Percentiles rank a stretch among this genome's conserved stretches.
Conservation (phyloP, 176 grass and related monocot genomes). For the Alopecurus myosuroides region DNA sequence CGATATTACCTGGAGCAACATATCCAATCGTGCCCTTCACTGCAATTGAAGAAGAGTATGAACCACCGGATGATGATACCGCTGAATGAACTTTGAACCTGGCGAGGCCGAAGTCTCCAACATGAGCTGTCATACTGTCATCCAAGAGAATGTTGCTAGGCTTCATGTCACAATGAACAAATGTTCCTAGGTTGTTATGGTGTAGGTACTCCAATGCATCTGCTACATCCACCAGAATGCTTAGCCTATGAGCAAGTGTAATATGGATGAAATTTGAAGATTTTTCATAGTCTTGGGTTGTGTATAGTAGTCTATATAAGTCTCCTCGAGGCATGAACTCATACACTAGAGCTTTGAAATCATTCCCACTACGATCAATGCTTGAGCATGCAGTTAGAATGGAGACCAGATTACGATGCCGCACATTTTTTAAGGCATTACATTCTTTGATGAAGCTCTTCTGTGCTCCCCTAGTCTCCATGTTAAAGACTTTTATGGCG, state of each 20-base stretch:
- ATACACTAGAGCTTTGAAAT: slow-evolving; percentile 30
- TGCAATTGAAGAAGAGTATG: not conserved
- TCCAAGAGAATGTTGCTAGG: slow-evolving; percentile 29
- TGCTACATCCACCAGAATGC: slow-evolving; percentile 13
- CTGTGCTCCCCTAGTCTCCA: not conserved
- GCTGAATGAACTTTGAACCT: not conserved
- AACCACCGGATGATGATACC: not conserved
- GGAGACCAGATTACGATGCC: slow-evolving; percentile 3
- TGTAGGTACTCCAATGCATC: slow-evolving; percentile 17
- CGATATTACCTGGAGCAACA: slow-evolving; percentile 11
- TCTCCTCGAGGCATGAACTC: slow-evolving; percentile 17
- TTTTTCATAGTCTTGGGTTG: not conserved
- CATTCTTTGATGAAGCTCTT: slow-evolving; percentile 17
- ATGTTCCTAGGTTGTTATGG: not conserved
- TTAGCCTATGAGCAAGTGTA: slow-evolving; percentile 18
- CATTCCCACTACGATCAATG: not conserved
- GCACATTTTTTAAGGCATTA: slow-evolving; percentile 4
- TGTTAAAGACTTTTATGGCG: slow-evolving; percentile 16
- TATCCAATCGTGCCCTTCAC: slow-evolving; percentile 25
- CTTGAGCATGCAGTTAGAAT: slow-evolving; percentile 14
- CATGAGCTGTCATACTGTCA: not conserved
- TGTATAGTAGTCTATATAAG: slow-evolving; percentile 1
- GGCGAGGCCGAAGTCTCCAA: slow-evolving; percentile 28
- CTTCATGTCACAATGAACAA: slow-evolving; percentile 26
- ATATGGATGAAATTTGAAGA: not conserved